Conservation (phyloP, 2,329 filamentous ascomycete genomes). For the Trichophyton benhamiae region DNA sequence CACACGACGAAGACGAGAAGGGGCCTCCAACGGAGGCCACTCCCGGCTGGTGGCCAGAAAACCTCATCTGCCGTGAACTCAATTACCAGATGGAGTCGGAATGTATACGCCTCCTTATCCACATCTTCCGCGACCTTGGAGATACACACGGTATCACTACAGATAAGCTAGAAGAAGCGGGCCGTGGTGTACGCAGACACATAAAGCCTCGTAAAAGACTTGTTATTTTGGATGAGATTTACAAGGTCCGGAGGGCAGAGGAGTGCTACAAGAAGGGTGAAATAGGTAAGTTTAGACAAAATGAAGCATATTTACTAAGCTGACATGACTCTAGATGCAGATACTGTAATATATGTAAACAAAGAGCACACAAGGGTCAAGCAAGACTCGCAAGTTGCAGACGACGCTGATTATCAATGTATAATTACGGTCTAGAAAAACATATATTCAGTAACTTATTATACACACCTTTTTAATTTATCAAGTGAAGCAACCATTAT, state of each 20-base stretch:
- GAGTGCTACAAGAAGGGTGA: constrained; percentile 32
- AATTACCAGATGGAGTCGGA: constrained; percentile 37
- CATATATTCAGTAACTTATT: neutral
- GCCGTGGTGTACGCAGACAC: constrained; percentile 25
- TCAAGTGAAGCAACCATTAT: neutral
- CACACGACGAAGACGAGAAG: constrained; percentile 36
- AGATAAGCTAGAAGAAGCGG: constrained; percentile 30
- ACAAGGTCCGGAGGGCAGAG: constrained; percentile 19
- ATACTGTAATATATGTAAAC: constrained; percentile 27
- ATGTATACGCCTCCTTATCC: constrained; percentile 28
- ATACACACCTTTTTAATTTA: neutral
- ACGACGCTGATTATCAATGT: neutral
- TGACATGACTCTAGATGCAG: neutral
- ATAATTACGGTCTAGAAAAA: no score
- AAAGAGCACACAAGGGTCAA: constrained; percentile 16
- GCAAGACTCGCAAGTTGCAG: neutral
- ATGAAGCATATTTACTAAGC: constrained; percentile 10
- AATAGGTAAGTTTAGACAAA: constrained; percentile 26
- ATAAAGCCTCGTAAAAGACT: constrained; percentile 25
- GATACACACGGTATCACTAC: constrained; percentile 23
- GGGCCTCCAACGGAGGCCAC: constrained; percentile 34
- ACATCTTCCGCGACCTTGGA: constrained; percentile 30
- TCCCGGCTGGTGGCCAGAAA: constrained; percentile 14
- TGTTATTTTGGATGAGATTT: constrained; percentile 31
- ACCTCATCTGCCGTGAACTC: constrained; percentile 36